A percentile compares a stretch with the other conserved stretches of the same genome.
Evolutionary conservation across 495 filamentous ascomycete genomes (phyloP).

Genomic region (Neurospora sublineolata): DNA sequence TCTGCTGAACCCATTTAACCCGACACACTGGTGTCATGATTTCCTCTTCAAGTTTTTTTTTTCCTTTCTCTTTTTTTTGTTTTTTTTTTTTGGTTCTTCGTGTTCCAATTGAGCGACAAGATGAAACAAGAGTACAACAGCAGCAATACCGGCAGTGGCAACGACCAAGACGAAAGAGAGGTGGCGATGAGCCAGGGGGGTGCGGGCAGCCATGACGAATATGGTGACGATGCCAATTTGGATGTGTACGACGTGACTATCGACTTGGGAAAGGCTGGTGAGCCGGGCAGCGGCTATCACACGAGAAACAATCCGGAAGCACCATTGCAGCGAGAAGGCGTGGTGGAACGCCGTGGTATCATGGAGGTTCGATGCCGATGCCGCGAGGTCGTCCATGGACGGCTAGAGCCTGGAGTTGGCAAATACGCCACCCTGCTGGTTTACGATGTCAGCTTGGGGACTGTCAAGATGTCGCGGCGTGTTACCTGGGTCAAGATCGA

Average conservation of each 20-base stretch:
- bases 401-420: neutral
- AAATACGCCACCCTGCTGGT: conserved; percentile 1
- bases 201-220: neutral
- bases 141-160: neutral
- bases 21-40: neutral
- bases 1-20: neutral
- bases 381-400: conserved; percentile 13
- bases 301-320: conserved; percentile 13
- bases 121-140: neutral
- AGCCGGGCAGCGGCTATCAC: conserved; percentile 10
- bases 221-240: neutral
- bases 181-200: neutral
- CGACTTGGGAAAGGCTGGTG: conserved; percentile 3
- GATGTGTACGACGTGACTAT: neutral
- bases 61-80: too few relatives aligned
- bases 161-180: conserved; percentile 1
- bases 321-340: conserved; percentile 10
- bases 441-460: conserved; percentile 1
- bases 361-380: conserved; percentile 15
- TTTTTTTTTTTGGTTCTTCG: too few relatives aligned
- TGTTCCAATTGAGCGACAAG: neutral
- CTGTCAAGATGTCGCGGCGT: conserved; percentile 1
- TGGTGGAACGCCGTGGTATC: conserved; percentile 12
- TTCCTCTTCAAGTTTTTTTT: too few relatives aligned
- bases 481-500: neutral